A percentile compares a stretch with the other conserved stretches of the same genome.
These are phyloP conservation scores for Gynandropsis gynandra DNA, from an alignment of 345 rosid species.

Conservation along the genomic window DNA sequence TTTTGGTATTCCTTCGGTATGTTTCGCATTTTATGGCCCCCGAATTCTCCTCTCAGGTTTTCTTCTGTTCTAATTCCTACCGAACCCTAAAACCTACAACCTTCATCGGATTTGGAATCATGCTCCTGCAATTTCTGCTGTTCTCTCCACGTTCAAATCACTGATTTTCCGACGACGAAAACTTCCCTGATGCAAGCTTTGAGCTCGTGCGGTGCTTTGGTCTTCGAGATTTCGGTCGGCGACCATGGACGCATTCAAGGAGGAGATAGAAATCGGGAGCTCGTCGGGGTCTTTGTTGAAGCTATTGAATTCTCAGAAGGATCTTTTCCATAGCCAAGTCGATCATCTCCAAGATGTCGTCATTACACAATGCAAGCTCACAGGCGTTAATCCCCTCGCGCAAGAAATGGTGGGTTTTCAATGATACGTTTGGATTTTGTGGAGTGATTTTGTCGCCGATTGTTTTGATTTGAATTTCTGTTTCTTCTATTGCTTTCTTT, in stretches of 20 bases:
- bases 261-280: conserved; percentile 53
- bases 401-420: conserved; percentile 83
- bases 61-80: too few species aligned
- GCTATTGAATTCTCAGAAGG: conserved; percentile 44
- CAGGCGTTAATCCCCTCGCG: conserved; percentile 65
- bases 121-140: neutral
- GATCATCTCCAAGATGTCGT: conserved; percentile 72
- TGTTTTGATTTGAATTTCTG: neutral
- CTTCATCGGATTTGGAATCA: neutral
- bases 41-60: too few species aligned
- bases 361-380: conserved; percentile 17
- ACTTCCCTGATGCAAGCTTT: neutral
- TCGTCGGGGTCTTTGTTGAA: conserved; percentile 55
- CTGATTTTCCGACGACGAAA: conserved; percentile 14
- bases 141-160: conserved; percentile 16
- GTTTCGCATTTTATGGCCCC: too few species aligned
- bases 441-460: neutral
- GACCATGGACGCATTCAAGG: conserved; percentile 47
- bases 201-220: conserved; percentile 23
- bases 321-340: conserved; percentile 77
- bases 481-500: neutral
- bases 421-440: too few species aligned
- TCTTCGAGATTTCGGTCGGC: conserved; percentile 27
- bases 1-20: too few species aligned
- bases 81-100: too few species aligned